phyloP scores from a whole-genome alignment of 208 protist species.

The Borovskyia barvae region DNA sequence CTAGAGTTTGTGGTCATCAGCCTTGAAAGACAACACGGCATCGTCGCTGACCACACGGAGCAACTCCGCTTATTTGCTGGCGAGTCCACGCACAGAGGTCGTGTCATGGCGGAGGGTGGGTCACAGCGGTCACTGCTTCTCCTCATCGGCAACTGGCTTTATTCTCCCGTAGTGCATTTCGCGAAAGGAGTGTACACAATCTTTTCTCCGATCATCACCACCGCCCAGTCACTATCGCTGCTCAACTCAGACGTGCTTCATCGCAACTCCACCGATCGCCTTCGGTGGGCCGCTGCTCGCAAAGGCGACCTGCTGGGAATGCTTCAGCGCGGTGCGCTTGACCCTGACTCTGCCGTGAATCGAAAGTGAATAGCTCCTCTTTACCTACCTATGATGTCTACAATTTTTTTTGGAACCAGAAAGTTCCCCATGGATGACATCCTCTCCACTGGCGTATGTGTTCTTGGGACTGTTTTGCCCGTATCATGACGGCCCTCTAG shows the following conservation, averaged over 20 bases:
- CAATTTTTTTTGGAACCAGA: no score
- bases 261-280: slow-evolving; percentile 35
- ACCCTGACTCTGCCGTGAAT: slow-evolving; percentile 30
- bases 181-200: slow-evolving; percentile 83
- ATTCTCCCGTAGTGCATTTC: slow-evolving; percentile 78
- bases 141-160: slow-evolving; percentile 76
- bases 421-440: no score
- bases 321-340: slow-evolving; percentile 66
- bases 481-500: no score
- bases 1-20: slow-evolving; percentile 80
- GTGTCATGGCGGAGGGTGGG: neutral
- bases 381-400: neutral
- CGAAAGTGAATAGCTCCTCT: slow-evolving; percentile 3
- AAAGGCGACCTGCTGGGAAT: slow-evolving; percentile 64
- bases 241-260: slow-evolving; percentile 79
- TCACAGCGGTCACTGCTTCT: slow-evolving; percentile 43
- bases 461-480: no score
- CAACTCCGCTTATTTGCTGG: slow-evolving; percentile 79
- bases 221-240: slow-evolving; percentile 73
- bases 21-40: slow-evolving; percentile 67
- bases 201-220: slow-evolving; percentile 71
- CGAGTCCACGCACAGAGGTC: slow-evolving; percentile 54
- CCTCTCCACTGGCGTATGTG: no score
- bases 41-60: slow-evolving; percentile 84
- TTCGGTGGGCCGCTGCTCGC: slow-evolving; percentile 32